A percentile compares a stretch with the other conserved stretches of the same genome.
Conservation (phyloP, 1,284 basidiomycete species). For the Microbotryum silenes-acaulis region DNA sequence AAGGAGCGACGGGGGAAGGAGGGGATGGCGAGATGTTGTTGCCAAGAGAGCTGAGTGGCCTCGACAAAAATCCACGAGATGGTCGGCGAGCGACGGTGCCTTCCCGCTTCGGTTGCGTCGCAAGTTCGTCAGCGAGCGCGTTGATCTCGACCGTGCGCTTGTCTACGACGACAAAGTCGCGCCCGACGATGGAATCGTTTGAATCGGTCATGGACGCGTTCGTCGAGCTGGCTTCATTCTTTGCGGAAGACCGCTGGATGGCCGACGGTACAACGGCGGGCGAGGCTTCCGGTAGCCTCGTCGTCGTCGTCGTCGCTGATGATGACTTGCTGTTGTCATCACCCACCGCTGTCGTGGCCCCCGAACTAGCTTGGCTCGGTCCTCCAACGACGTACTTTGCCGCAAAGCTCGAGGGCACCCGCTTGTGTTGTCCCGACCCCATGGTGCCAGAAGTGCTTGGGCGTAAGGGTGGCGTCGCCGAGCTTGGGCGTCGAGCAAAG, state of each 20-base stretch:
- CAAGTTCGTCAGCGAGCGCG: slow-evolving; percentile 49
- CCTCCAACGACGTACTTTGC: slow-evolving; percentile 23
- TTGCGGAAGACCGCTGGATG: slow-evolving; percentile 14
- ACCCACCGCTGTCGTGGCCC: background rate
- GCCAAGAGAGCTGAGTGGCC: slow-evolving; percentile 26
- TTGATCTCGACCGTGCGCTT: slow-evolving; percentile 53
- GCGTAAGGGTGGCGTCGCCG: slow-evolving; percentile 1
- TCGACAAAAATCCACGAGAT: slow-evolving; percentile 37
- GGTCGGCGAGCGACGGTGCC: slow-evolving; percentile 39
- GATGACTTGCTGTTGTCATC: too few species aligned
- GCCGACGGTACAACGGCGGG: slow-evolving; percentile 8
- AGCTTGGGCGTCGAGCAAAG: slow-evolving; percentile 20
- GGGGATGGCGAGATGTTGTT: slow-evolving; percentile 36
- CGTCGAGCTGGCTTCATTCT: slow-evolving; percentile 13
- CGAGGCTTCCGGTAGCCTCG: background rate
- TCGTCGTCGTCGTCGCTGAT: background rate
- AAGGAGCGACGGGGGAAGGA: slow-evolving; percentile 40
- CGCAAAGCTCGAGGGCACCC: slow-evolving; percentile 13
- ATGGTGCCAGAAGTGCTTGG: background rate
- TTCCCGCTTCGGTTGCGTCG: slow-evolving; percentile 41
- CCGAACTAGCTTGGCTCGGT: background rate
- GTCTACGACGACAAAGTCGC: slow-evolving; percentile 52
- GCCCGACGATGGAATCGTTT: slow-evolving; percentile 39
- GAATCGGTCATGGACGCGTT: slow-evolving; percentile 25
- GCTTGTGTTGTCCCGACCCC: too few species aligned